A percentile compares a stretch with the other conserved stretches of the same genome.
Evolutionary conservation across 768 basidiomycete species (phyloP).

Genomic region (Suillus tomentosus): DNA sequence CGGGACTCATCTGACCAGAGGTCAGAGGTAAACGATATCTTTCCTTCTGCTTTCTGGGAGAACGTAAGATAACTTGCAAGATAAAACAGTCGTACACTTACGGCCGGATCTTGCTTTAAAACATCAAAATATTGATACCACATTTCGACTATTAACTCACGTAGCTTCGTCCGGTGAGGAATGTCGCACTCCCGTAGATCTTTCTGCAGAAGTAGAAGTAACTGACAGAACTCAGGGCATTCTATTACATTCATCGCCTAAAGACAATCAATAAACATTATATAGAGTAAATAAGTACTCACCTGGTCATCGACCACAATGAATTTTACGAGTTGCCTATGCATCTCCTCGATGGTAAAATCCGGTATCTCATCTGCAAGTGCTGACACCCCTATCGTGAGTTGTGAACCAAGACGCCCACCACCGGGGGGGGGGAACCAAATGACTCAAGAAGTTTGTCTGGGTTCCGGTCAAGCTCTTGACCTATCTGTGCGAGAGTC

Average conservation of each 20-base stretch:
- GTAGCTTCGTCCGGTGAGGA: constrained; percentile 13
- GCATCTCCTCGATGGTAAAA: background rate
- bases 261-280: background rate
- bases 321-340: background rate
- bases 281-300: background rate
- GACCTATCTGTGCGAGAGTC: no score
- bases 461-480: no score
- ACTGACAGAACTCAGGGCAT: background rate
- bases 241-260: constrained; percentile 9
- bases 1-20: constrained; percentile 33
- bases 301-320: background rate
- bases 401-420: no score
- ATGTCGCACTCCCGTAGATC: constrained; percentile 15
- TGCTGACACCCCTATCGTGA: background rate
- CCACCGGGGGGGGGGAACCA: no score
- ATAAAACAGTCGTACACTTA: background rate
- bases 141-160: constrained; percentile 6
- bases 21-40: constrained; percentile 33
- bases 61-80: background rate
- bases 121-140: constrained; percentile 1
- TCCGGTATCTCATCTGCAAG: background rate
- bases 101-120: constrained; percentile 1
- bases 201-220: constrained; percentile 3
- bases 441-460: no score
- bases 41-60: constrained; percentile 8